Base-by-base conservation (phyloP, 768 basidiomycete species). In the Leccinum broughii region DNA sequence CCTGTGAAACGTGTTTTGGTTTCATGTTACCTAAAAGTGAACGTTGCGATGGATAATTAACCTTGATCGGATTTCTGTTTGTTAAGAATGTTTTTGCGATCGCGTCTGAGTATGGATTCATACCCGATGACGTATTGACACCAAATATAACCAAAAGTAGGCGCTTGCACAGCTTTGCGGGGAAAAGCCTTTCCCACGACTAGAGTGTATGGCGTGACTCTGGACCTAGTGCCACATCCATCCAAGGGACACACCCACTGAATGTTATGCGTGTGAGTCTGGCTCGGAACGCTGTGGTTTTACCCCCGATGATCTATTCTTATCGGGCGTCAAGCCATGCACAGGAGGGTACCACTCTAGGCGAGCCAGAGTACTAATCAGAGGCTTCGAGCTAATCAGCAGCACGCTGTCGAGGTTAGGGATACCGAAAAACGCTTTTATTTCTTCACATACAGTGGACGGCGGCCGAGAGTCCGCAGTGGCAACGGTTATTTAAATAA, bases 141-240 rank as follows among this genome's bases (percentile, higher is more conserved):
- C 14, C 14, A 49, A 49, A 49, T 51, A 51, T 22, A 30, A n/a
- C 50, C 14, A 15, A 17, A 17, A 15, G 0, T 51, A 51, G 7
- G 28, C 13, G 26, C 17, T 26, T 10, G 48, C 53, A 54, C 30
- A 54, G 59, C 59, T 61, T 54, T 61, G 59, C 7, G 60, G 59
- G 60, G 50, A 26, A 51, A n/a, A 39, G 3, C 15, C 37, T 17
- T 39, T 39, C 15, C 37, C 15, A 17, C 37, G 37, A 15, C 32
- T 32, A 0, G 28, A 30, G 28, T 30, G 28, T 28, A 28, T 28
- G 28, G 28, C 28, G 28, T 30, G 28, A 30, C 28, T 30, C 28
- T 30, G 28, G 28, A 30, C 28, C 28, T 30, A 30, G 28, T 30
- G 28, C 28, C 30, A 32, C 26, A 26, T 26, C 24, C 30, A 30